Base-by-base conservation (phyloP, 192 early-diverging fungal genomes). In the Thamnidium elegans region DNA sequence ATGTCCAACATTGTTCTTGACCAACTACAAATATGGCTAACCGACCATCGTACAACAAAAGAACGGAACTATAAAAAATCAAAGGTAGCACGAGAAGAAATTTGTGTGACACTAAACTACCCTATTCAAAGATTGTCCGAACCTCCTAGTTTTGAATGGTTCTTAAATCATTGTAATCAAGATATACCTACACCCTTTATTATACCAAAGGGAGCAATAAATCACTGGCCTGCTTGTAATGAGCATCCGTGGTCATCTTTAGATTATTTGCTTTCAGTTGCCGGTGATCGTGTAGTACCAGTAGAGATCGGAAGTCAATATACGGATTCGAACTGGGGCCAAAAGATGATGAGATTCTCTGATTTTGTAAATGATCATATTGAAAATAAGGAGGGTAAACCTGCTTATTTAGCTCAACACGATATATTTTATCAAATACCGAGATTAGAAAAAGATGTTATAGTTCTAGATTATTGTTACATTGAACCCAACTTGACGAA, bases 331-430 rank as follows among this genome's bases (percentile, higher is more conserved):
- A 62, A 66, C 1, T 96, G 94, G 94, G 76, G 81, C 3, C 92
- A 92, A 67, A 75, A 78, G 54, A 62, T 94, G 43, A 79, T 94
- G 69, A 71, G 76, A 0, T 83, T 94, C 58, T 81, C 76, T 8
- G 87, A 91, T 45, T 94, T 91, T 66, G 53, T 94, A 3, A 76
- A 87, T 20, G 53, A 70, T 7, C 83, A 76, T 46, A 64, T 83
- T 26, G 9, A 58, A 32, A 47, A 36, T 8, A 44, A 19, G 2
- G 30, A n/a, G 9, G 26, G 17, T 14, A 2, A 23, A 14, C 45
- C 34, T n/a, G 87, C 76, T 4, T 96, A 96, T 70, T 72, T 96
- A 19, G 94, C 94, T 4, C 94, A 96, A 65, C 92, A 96, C 62
- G 79, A 94, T 65, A 67, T 96, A 21, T 86, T 93, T 62, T 65